phyloP scores from a whole-genome alignment of 2,329 filamentous ascomycete genomes.

The Penicillium verrucosum region DNA sequence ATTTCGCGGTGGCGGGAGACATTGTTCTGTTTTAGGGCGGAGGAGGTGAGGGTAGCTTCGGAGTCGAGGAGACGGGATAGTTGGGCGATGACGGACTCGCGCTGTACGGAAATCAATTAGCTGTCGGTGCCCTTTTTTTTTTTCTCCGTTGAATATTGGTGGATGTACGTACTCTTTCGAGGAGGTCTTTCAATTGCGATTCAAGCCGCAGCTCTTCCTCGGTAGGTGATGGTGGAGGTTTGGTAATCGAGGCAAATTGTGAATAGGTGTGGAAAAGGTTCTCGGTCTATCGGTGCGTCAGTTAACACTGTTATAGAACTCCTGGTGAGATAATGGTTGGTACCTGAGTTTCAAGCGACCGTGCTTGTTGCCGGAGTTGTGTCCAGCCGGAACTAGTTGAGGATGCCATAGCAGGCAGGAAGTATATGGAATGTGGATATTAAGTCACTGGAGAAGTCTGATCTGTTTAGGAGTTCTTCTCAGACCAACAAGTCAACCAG shows the following conservation, averaged over 20 bases:
- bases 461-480: neutral
- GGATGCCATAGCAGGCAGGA: slow-evolving; percentile 47
- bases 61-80: slow-evolving; percentile 88
- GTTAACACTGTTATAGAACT: slow-evolving; percentile 4
- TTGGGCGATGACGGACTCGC: slow-evolving; percentile 76
- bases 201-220: slow-evolving; percentile 81
- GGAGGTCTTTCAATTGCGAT: slow-evolving; percentile 74
- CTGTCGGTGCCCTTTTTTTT: neutral
- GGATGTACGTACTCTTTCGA: slow-evolving; percentile 51
- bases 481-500: neutral
- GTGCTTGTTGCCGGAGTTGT: slow-evolving; percentile 87
- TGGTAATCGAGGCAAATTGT: slow-evolving; percentile 77
- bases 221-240: slow-evolving; percentile 76
- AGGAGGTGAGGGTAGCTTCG: slow-evolving; percentile 79
- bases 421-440: neutral
- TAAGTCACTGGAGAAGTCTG: neutral
- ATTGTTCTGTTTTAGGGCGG: slow-evolving; percentile 96
- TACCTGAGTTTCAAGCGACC: slow-evolving; percentile 87
- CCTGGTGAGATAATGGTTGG: slow-evolving; percentile 14
- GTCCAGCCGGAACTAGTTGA: slow-evolving; percentile 73
- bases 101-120: slow-evolving; percentile 49
- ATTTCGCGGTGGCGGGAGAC: slow-evolving; percentile 87
- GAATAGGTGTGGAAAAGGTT: slow-evolving; percentile 69
- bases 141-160: neutral
- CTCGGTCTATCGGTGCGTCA: slow-evolving; percentile 64